These are phyloP conservation scores for Pythium periplocum DNA, from an alignment of 352 stramenopile species.

Conservation along the genomic window DNA sequence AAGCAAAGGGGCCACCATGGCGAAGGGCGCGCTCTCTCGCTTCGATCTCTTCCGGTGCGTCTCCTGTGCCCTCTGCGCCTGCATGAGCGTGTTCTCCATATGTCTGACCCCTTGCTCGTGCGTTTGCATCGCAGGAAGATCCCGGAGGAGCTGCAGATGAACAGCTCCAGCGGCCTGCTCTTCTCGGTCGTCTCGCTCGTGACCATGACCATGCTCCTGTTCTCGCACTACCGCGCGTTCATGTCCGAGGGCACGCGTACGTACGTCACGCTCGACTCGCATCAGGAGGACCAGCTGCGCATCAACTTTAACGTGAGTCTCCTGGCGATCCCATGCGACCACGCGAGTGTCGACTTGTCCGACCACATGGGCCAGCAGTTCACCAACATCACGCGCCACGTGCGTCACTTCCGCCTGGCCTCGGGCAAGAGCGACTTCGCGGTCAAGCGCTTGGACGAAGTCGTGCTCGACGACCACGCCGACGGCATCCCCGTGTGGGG, in stretches of 20 bases:
- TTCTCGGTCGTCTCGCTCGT: conserved; percentile 66
- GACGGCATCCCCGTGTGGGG: conserved; percentile 63
- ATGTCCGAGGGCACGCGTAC: conserved; percentile 35
- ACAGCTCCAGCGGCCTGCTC: conserved; percentile 46
- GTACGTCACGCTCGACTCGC: conserved; percentile 61
- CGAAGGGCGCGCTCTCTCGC: conserved; percentile 7
- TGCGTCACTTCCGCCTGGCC: conserved; percentile 66
- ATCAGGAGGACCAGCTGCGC: conserved; percentile 75
- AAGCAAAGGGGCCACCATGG: neutral
- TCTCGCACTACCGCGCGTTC: conserved; percentile 59
- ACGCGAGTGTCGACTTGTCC: conserved; percentile 72
- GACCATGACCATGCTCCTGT: conserved; percentile 44
- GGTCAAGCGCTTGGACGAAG: conserved; percentile 51
- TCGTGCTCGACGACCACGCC: conserved; percentile 63
- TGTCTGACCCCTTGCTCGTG: conserved; percentile 11
- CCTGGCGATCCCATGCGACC: conserved; percentile 59
- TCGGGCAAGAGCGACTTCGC: conserved; percentile 21
- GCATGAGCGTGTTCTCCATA: neutral
- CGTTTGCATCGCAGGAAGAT: conserved; percentile 40
- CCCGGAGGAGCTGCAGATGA: conserved; percentile 69
- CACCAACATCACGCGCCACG: conserved; percentile 74
- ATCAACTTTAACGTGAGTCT: conserved; percentile 86
- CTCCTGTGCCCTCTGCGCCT: neutral
- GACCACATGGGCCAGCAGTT: conserved; percentile 78
- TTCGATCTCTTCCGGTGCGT: conserved; percentile 68